A percentile compares a stretch with the other conserved stretches of the same genome.
These are phyloP conservation scores for Vigna nakashimae DNA, from an alignment of 306 rosid species.

Conservation along the genomic window DNA sequence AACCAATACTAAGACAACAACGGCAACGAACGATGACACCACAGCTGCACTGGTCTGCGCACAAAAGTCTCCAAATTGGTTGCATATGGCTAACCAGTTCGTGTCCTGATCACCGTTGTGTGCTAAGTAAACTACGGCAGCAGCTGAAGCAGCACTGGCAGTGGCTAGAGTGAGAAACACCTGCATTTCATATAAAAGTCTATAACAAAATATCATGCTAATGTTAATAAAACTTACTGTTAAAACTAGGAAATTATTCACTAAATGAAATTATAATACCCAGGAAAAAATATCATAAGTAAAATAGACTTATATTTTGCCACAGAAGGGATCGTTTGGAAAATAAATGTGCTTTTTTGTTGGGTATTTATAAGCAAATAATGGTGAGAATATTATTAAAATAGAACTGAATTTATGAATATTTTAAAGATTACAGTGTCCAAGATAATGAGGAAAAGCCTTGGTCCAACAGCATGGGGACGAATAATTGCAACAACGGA, in stretches of 20 bases:
- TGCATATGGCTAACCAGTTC: constrained; percentile 88
- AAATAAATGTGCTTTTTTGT: no score
- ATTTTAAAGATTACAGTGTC: constrained; percentile 62
- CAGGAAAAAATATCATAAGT: neutral
- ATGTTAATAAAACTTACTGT: neutral
- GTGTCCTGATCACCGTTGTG: constrained; percentile 80
- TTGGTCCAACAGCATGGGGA: constrained; percentile 70
- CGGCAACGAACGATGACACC: constrained; percentile 66
- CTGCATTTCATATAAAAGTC: constrained; percentile 18
- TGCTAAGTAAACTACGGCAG: constrained; percentile 81
- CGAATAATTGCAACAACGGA: constrained; percentile 76
- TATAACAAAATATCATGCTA: no score
- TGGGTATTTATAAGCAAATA: no score
- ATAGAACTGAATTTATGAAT: no score
- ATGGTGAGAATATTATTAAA: no score
- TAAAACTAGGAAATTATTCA: neutral
- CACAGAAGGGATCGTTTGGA: no score
- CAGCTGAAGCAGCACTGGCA: constrained; percentile 76
- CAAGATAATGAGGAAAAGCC: constrained; percentile 71
- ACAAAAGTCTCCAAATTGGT: constrained; percentile 82
- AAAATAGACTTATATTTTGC: no score
- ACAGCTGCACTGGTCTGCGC: constrained; percentile 73
- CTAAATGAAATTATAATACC: neutral
- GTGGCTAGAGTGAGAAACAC: constrained; percentile 76
- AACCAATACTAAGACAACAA: constrained; percentile 54